A percentile compares a stretch with the other conserved stretches of the same genome.
Conservation (phyloP, 805 yeast genomes). For the Nakazawaea sp. region DNA sequence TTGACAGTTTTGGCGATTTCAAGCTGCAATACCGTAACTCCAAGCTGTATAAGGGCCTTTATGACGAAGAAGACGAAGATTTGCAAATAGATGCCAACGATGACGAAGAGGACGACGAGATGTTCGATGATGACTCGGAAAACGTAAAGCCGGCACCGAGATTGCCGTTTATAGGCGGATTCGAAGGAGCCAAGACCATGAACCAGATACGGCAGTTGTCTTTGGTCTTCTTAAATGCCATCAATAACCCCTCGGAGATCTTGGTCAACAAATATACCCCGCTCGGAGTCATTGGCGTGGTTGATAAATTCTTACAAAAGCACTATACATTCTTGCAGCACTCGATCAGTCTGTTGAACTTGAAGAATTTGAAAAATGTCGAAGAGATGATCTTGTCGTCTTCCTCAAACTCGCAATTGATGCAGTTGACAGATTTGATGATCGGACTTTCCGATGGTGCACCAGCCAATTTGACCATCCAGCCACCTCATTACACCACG, state of each 20-base stretch:
- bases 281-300: slow-evolving; percentile 47
- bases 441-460: slow-evolving; percentile 5
- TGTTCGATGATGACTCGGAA: slow-evolving; percentile 28
- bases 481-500: slow-evolving; percentile 4
- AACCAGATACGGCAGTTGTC: slow-evolving; percentile 33
- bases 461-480: neutral
- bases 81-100: slow-evolving; percentile 12
- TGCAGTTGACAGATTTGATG: slow-evolving; percentile 10
- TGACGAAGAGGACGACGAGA: slow-evolving; percentile 15
- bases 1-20: slow-evolving; percentile 1
- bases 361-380: slow-evolving; percentile 9
- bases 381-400: neutral
- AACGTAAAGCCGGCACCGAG: slow-evolving; percentile 31
- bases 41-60: too few species aligned
- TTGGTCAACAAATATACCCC: slow-evolving; percentile 42
- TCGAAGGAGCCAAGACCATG: slow-evolving; percentile 33
- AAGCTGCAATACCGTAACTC: slow-evolving; percentile 7
- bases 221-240: slow-evolving; percentile 34
- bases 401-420: neutral
- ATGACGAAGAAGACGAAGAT: slow-evolving; percentile 19
- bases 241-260: slow-evolving; percentile 43
- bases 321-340: slow-evolving; percentile 13
- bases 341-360: slow-evolving; percentile 14
- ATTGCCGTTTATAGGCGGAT: slow-evolving; percentile 44
- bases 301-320: slow-evolving; percentile 20